Evolutionary conservation across 1,284 basidiomycete species (phyloP), one percentile per base, ranked within the genome.

Genomic region (Flammula alnicola): DNA sequence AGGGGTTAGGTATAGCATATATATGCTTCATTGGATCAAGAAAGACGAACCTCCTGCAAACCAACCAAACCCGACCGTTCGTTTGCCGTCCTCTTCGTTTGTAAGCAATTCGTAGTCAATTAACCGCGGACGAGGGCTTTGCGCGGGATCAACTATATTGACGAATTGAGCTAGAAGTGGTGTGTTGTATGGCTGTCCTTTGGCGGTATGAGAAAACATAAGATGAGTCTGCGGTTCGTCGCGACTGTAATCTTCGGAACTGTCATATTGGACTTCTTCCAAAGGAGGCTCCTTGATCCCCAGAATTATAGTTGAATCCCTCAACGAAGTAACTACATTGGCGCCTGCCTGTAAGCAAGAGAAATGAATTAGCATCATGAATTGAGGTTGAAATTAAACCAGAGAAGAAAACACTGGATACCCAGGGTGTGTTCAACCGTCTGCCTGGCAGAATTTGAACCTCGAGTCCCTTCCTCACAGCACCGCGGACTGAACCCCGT

Each of bases 131-230:
- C 11, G 20, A 29, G 9, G 1, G 75, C 66, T 22, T 10, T 5
- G 22, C 19, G n/a, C 7, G 4, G 17, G 39, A 5, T 29, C 11
- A 43, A 81, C 80, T 33, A 91, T 64, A 11, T 67, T 75, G 22
- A 92, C 69, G 66, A 91, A 91, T 25, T 81, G 74, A 1, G 84
- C 76, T 1, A 96, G 76, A 0, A 96, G 73, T 0, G 84, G 81
- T 58, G 86, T 89, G 63, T 96, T 96, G 71, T 95, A 95, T 9
- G 76, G 66, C 68, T 96, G 90, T 0, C 88, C 87, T 68, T 96
- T 96, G 58, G 85, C 83, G 0, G 92, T 94, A 67, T 95, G 93
- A 23, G 88, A 92, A 76, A 96, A 96, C 86, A 93, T 93, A 51
- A 94, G 69, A 57, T 91, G 84, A 2, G 86, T 91, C 16, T 85